Conservation (phyloP, 2,329 filamentous ascomycete species). For the Microcyclospora tardicrescens region DNA sequence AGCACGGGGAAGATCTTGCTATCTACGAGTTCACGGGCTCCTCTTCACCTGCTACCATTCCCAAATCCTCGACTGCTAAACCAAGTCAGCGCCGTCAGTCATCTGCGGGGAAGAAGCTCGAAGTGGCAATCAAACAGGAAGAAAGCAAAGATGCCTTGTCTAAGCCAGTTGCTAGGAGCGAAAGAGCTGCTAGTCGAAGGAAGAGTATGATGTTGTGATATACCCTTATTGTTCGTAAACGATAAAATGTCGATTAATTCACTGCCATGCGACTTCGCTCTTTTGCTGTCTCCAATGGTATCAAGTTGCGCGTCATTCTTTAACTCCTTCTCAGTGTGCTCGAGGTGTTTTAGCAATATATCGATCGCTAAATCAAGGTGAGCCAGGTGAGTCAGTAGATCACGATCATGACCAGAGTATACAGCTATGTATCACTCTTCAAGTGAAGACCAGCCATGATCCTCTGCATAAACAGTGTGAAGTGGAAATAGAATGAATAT, state of each 20-base stretch:
- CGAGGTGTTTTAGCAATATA: too few species aligned
- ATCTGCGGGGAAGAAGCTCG: constrained; percentile 12
- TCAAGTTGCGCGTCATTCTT: too few species aligned
- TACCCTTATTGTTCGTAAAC: background rate
- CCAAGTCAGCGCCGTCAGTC: constrained; percentile 13
- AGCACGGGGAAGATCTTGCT: constrained; percentile 18
- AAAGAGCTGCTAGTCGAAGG: constrained; percentile 22
- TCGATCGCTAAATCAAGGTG: too few species aligned
- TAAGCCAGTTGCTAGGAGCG: constrained; percentile 11
- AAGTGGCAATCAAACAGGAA: background rate
- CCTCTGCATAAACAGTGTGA: too few species aligned
- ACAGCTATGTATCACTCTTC: too few species aligned
- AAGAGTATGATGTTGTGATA: constrained; percentile 23
- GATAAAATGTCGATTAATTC: background rate
- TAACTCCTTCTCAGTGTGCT: too few species aligned
- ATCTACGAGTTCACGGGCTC: constrained; percentile 24
- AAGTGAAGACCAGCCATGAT: too few species aligned
- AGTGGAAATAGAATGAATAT: too few species aligned
- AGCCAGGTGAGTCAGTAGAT: too few species aligned
- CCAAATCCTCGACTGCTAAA: constrained; percentile 1
- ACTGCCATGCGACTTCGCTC: too few species aligned
- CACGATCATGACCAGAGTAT: too few species aligned
- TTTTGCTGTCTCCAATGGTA: too few species aligned
- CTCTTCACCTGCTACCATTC: constrained; percentile 11
- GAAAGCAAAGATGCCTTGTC: background rate